Conservation (phyloP, 139 green algal species). For the Chlorella sorokiniana region DNA sequence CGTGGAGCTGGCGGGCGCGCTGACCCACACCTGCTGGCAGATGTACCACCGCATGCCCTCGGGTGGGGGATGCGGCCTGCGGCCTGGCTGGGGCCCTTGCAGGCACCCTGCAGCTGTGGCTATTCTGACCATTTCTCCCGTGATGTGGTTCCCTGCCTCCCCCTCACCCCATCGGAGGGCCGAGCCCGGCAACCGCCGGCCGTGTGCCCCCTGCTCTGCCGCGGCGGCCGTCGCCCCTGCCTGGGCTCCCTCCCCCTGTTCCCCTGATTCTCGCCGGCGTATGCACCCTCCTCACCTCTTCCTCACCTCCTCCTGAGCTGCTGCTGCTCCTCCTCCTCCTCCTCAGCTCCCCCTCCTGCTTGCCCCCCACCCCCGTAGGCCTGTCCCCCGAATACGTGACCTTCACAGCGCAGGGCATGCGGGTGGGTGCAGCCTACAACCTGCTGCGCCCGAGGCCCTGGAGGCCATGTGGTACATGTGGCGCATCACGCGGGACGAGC, state of each 20-base stretch:
- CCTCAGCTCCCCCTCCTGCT: not conserved
- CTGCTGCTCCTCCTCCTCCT: not conserved
- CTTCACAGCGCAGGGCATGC: constrained; percentile 49
- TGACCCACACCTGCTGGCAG: constrained; percentile 60
- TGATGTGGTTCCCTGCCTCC: not conserved
- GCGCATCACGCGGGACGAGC: constrained; percentile 57
- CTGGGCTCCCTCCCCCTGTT: too few relatives aligned
- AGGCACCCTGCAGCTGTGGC: too few relatives aligned
- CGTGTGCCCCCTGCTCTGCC: too few relatives aligned
- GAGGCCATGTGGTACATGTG: constrained; percentile 57
- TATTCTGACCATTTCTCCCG: not conserved
- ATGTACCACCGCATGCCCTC: constrained; percentile 46
- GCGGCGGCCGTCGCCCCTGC: too few relatives aligned
- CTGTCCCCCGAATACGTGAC: constrained; percentile 63
- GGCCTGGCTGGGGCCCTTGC: too few relatives aligned
- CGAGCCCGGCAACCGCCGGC: too few relatives aligned
- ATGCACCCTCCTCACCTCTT: not conserved
- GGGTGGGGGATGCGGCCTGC: not conserved
- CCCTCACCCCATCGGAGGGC: too few relatives aligned
- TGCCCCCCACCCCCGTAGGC: constrained; percentile 28
- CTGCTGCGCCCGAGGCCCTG: constrained; percentile 71
- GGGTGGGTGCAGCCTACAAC: constrained; percentile 51
- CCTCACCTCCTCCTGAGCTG: not conserved
- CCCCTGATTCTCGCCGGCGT: too few relatives aligned
- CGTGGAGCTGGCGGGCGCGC: constrained; percentile 45